Base-by-base conservation (phyloP, 2,329 filamentous ascomycete species). In the Exophiala alcalophila region DNA sequence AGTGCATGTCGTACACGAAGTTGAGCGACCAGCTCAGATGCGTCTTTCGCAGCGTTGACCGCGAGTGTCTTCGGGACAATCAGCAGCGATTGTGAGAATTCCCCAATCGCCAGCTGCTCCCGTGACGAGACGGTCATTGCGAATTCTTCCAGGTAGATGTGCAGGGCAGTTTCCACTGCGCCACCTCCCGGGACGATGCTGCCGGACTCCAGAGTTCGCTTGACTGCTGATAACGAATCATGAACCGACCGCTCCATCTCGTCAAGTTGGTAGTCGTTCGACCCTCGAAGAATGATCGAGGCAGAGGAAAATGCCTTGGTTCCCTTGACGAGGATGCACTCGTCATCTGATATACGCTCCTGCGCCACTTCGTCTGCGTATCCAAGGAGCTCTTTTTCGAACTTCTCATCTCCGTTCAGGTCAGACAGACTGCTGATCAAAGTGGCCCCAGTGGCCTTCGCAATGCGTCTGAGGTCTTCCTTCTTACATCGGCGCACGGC, bases 231-330 rank as follows among this genome's bases (percentile, higher is more conserved):
- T 32, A 98, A 77, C 10, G 91, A 94, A 69, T 98, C 92, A 71
- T 98, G 92, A 12, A 98, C 82, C 1, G 92, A 97, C 54, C 92
- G 86, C 76, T 98, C 92, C 91, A 97, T 98, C 76, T 98, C 92
- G 61, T 98, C 92, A 20, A 98, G 80, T 49, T 88, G 87, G 71
- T 86, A 97, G 67, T 98, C 92, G 69, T 98, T 97, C 57, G 92
- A 78, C 31, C 92, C 92, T 46, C 92, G 86, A 40, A 98, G 84
- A 57, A 98, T 94, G 67, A 96, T 89, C 12, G 92, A 98, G 20
- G 92, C 90, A 5, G 90, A 94, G 3, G 85, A 92, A 69, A 92
- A 88, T 19, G 85, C 79, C 73, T 96, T 97, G 60, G 92, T 95
- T 41, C 91, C 91, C 75, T 92, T 95, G 64, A 98, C 78, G 52